Percentiles rank a stretch among this genome's conserved stretches.
These are phyloP conservation scores for Colletotrichum scovillei DNA, from an alignment of 2,329 filamentous ascomycete genomes.

Conservation along the genomic window DNA sequence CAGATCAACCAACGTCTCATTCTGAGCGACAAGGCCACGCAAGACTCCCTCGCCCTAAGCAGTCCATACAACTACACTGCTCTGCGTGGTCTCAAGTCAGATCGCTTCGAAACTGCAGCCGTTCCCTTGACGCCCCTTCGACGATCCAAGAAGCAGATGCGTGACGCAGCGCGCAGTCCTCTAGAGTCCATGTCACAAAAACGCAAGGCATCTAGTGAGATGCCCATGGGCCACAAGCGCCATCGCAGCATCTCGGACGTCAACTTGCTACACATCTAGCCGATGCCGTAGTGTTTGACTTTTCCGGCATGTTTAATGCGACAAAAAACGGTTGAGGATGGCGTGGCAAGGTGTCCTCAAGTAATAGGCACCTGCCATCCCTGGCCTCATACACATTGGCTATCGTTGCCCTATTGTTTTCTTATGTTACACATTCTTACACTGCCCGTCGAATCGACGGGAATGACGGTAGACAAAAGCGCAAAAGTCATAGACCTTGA, in stretches of 20 bases:
- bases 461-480: constrained; percentile 28
- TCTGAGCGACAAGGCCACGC: constrained; percentile 68
- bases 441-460: constrained; percentile 10
- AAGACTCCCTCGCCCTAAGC: constrained; percentile 72
- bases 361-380: constrained; percentile 47
- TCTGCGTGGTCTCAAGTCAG: constrained; percentile 72
- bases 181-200: constrained; percentile 62
- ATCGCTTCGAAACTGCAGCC: constrained; percentile 73
- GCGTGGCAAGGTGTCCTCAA: constrained; percentile 46
- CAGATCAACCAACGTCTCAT: constrained; percentile 72
- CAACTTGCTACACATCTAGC: constrained; percentile 58
- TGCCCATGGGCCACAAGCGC: constrained; percentile 60
- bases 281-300: constrained; percentile 19
- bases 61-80: constrained; percentile 70
- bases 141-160: constrained; percentile 63
- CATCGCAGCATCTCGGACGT: constrained; percentile 71
- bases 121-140: constrained; percentile 76
- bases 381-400: constrained; percentile 50
- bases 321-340: constrained; percentile 58
- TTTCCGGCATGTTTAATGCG: constrained; percentile 16
- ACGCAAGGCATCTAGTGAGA: constrained; percentile 64
- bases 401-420: constrained; percentile 34
- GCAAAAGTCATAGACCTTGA: not conserved
- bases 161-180: constrained; percentile 60
- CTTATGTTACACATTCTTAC: constrained; percentile 24